Evolutionary conservation across 192 early-diverging fungal genomes (phyloP).

Genomic region (Coemansia sp.): DNA sequence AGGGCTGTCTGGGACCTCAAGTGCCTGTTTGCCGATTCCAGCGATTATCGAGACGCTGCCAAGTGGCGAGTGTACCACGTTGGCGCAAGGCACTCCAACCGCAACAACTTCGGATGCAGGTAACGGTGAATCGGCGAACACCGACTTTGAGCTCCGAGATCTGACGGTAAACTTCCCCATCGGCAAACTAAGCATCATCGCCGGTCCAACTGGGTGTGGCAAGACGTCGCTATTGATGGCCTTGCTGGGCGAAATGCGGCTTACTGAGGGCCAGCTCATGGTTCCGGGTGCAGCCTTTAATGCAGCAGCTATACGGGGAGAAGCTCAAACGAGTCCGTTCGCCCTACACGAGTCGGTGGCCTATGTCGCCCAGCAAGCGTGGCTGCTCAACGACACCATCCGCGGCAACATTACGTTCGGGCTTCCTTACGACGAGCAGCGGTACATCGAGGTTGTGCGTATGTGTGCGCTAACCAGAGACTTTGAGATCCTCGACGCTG

Average conservation of each 20-base stretch:
- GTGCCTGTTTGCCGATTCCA: background rate
- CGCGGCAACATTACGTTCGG: slow-evolving; percentile 95
- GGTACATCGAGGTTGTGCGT: slow-evolving; percentile 75
- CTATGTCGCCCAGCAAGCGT: slow-evolving; percentile 71
- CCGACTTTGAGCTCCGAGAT: slow-evolving; percentile 66
- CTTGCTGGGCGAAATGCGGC: slow-evolving; percentile 88
- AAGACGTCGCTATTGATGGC: slow-evolving; percentile 80
- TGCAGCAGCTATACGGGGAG: slow-evolving; percentile 57
- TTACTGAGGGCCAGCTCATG: slow-evolving; percentile 41
- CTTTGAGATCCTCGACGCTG: slow-evolving; percentile 80
- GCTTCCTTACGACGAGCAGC: slow-evolving; percentile 68
- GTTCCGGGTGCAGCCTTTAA: slow-evolving; percentile 62
- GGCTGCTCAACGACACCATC: slow-evolving; percentile 96
- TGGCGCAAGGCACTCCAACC: background rate
- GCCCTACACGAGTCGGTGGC: slow-evolving; percentile 67
- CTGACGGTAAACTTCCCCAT: slow-evolving; percentile 70
- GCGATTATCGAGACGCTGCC: slow-evolving; percentile 12
- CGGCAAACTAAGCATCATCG: slow-evolving; percentile 72
- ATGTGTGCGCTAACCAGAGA: slow-evolving; percentile 91
- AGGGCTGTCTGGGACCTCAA: background rate
- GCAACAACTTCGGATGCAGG: slow-evolving; percentile 61
- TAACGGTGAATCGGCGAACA: slow-evolving; percentile 63
- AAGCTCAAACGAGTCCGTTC: slow-evolving; percentile 63
- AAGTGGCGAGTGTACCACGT: background rate
- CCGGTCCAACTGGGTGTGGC: slow-evolving; percentile 72